Conservation (phyloP, 2,329 filamentous ascomycete species). For the Ophiostoma himal-ulmi region DNA sequence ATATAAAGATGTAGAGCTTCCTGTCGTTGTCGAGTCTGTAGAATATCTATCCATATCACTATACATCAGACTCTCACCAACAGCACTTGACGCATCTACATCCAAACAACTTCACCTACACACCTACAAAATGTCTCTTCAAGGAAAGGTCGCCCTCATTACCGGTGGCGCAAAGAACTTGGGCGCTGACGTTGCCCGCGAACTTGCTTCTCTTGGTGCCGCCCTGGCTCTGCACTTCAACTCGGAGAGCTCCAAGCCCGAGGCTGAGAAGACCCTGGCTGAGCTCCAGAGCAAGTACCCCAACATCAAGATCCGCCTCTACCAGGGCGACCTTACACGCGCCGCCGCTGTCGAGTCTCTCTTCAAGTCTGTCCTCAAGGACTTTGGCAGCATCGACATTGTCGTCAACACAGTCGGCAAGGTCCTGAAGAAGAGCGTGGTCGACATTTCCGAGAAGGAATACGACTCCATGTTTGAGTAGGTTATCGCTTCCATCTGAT, state of each 20-base stretch:
- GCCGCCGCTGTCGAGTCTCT: conserved; percentile 37
- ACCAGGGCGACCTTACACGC: conserved; percentile 41
- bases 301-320: conserved; percentile 35
- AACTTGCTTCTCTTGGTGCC: conserved; percentile 35
- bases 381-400: conserved; percentile 44
- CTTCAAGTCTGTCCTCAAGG: conserved; percentile 37
- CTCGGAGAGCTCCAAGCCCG: conserved; percentile 36
- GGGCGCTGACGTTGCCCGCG: conserved; percentile 36
- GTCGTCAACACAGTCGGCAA: conserved; percentile 48
- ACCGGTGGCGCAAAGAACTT: conserved; percentile 41
- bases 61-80: not conserved
- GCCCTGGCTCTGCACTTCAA: conserved; percentile 35
- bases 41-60: not conserved
- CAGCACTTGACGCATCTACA: not conserved
- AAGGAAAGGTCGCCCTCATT: conserved; percentile 38
- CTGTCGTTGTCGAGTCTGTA: not conserved
- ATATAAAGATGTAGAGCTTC: not conserved
- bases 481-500: conserved; percentile 23
- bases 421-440: conserved; percentile 43
- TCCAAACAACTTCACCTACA: not conserved
- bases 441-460: conserved; percentile 40
- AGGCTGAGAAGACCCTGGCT: conserved; percentile 35
- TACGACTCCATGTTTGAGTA: conserved; percentile 45
- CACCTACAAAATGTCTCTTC: not conserved
- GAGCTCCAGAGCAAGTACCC: conserved; percentile 35